Base-by-base conservation (phyloP, 2,329 filamentous ascomycete genomes). In the Sporothrix globosa region DNA sequence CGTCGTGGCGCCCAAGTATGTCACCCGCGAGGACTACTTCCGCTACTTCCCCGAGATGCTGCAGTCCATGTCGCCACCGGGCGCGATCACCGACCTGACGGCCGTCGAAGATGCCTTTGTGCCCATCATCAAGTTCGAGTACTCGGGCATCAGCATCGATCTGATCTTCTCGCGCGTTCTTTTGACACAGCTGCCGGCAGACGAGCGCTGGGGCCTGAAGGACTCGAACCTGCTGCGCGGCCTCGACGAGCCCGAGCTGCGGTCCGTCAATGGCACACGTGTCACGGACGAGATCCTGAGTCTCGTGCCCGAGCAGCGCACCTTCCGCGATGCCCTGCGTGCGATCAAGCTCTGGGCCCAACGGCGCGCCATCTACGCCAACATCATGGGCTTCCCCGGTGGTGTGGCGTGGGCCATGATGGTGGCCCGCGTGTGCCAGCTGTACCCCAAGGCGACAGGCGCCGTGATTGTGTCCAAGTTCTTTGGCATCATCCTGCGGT, bases 391-490 rank as follows among this genome's bases (percentile, higher is more conserved):
- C 34, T 99, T 96, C 75, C 96, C 96, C 2, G 96, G 96, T 75
- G 96, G 96, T 81, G 94, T 99, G 53, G 96, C 96, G 5, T 99
- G 95, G 93, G 96, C 95, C 14, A 97, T 99, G 91, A 87, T 99
- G 77, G 94, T 98, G 39, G 96, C 96, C 67, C 88, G 96, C 73
- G 92, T 98, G 54, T 98, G 96, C 80, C 96, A 99, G 80, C 86
- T 99, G 19, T 99, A 98, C 76, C 96, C 96, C 17, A 93, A 93
- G 78, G 96, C 96, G 7, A 92, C 93, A 10, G 92, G 92, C 21
- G 92, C 94, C 1, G 91, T 93, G 30, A 90, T 99, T 70, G 90
- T 99, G 53, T 88, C 90, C 77, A 97, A 97, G 79, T 98, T 99
- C 84, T 99, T 98, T 81, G 86, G 91, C 75, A 91, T 99, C 74